These are phyloP conservation scores for Xylariaceae sp. DNA, from an alignment of 2,329 filamentous ascomycete species.

Conservation along the genomic window DNA sequence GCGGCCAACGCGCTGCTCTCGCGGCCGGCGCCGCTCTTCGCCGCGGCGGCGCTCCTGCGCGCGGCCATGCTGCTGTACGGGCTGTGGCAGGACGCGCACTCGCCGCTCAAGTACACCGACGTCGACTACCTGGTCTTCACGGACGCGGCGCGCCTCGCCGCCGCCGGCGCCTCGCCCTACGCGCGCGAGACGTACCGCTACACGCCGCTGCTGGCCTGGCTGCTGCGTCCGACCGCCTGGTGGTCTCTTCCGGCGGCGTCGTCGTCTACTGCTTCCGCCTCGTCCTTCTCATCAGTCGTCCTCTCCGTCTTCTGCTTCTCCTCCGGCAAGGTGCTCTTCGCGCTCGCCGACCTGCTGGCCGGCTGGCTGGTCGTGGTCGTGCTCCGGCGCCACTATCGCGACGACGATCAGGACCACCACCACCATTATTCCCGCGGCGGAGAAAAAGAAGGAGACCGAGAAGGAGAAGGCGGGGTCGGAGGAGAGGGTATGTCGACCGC, in stretches of 20 bases:
- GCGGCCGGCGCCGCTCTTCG: conserved; percentile 43
- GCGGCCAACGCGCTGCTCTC: conserved; percentile 32
- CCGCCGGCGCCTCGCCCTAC: conserved; percentile 69
- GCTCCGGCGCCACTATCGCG: conserved; percentile 30
- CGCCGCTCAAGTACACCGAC: conserved; percentile 93
- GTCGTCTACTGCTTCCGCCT: too few species aligned
- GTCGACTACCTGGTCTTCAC: conserved; percentile 99
- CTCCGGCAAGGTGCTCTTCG: conserved; percentile 83
- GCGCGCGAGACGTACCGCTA: conserved; percentile 91
- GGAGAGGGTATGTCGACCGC: conserved; percentile 43
- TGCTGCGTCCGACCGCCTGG: conserved; percentile 69
- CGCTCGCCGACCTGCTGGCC: conserved; percentile 71
- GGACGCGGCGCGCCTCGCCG: conserved; percentile 70
- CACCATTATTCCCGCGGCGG: too few species aligned
- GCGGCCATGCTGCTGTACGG: conserved; percentile 74
- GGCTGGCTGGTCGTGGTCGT: conserved; percentile 52
- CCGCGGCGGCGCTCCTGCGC: conserved; percentile 57
- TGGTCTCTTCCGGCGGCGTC: conserved; percentile 13
- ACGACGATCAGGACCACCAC: too few species aligned
- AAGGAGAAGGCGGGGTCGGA: too few species aligned
- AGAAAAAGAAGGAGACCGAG: too few species aligned
- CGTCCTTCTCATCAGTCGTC: too few species aligned
- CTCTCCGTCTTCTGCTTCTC: conserved; percentile 52
- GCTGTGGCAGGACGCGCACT: conserved; percentile 84
- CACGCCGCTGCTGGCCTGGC: conserved; percentile 87